Conservation (phyloP, 23 red algal species). For the Gracilaria caudata region DNA sequence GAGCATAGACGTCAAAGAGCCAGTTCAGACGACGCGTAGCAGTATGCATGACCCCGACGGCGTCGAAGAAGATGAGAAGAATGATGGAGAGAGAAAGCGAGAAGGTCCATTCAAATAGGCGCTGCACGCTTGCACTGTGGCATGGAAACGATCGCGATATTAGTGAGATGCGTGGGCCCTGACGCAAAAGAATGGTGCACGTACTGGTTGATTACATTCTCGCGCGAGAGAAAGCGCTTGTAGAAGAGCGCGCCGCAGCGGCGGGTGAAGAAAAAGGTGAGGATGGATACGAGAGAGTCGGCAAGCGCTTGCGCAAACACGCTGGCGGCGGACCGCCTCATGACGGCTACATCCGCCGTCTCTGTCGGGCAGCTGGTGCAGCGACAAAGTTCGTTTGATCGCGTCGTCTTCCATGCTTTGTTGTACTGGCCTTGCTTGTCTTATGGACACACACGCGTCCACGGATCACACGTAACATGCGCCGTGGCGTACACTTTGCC, state of each 20-base stretch:
- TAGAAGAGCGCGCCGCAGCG: constrained; percentile 63
- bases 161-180: background rate
- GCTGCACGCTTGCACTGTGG: constrained; percentile 64
- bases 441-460: no score
- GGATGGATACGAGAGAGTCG: constrained; percentile 59
- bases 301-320: constrained; percentile 41
- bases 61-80: constrained; percentile 80
- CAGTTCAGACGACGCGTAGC: constrained; percentile 74
- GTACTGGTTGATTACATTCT: constrained; percentile 71
- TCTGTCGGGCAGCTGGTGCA: background rate
- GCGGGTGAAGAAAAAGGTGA: constrained; percentile 48
- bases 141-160: constrained; percentile 19
- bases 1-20: constrained; percentile 59
- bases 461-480: no score
- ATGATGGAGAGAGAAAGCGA: constrained; percentile 67
- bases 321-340: constrained; percentile 54
- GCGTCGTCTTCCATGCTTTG: no score
- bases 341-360: constrained; percentile 36
- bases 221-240: constrained; percentile 61
- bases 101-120: constrained; percentile 75
- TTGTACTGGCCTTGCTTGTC: no score
- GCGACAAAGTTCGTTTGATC: background rate
- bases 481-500: no score
- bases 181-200: background rate
- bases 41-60: constrained; percentile 59